Evolutionary conservation across 2,329 filamentous ascomycete species (phyloP).

Genomic region (Reticulascus tulasneorum): DNA sequence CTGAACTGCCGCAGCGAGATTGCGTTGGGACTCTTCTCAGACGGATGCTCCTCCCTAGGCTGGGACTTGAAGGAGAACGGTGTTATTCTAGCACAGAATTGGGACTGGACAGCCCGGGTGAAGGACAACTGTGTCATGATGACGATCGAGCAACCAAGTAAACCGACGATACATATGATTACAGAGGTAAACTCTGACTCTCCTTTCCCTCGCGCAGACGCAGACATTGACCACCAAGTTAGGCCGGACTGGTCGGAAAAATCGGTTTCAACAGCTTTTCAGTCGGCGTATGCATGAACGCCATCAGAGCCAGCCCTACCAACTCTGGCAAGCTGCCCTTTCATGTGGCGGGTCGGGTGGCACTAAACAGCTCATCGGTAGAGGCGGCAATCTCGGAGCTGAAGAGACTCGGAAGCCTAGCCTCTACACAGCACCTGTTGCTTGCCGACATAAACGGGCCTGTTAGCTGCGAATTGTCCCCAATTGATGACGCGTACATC

Average conservation of each 20-base stretch:
- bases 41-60: slow-evolving; percentile 53
- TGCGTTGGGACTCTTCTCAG: slow-evolving; percentile 49
- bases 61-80: slow-evolving; percentile 30
- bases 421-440: slow-evolving; percentile 10
- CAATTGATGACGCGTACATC: slow-evolving; percentile 1
- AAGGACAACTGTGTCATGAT: slow-evolving; percentile 44
- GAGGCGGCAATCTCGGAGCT: slow-evolving; percentile 3
- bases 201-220: too few relatives aligned
- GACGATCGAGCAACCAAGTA: slow-evolving; percentile 36
- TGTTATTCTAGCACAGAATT: slow-evolving; percentile 51
- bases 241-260: slow-evolving; percentile 59
- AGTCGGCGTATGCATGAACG: slow-evolving; percentile 59
- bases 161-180: slow-evolving; percentile 50
- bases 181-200: too few relatives aligned
- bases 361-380: slow-evolving; percentile 45
- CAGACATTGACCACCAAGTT: too few relatives aligned
- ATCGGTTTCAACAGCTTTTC: slow-evolving; percentile 58
- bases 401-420: slow-evolving; percentile 1
- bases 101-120: slow-evolving; percentile 55
- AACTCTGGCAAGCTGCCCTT: slow-evolving; percentile 49
- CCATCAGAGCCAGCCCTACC: slow-evolving; percentile 54
- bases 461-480: slow-evolving; percentile 9
- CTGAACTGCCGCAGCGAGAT: slow-evolving; percentile 57
- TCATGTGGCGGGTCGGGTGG: slow-evolving; percentile 55
- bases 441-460: slow-evolving; percentile 5